phyloP scores from a whole-genome alignment of 345 rosid genomes.

The Corymbia maculata region DNA sequence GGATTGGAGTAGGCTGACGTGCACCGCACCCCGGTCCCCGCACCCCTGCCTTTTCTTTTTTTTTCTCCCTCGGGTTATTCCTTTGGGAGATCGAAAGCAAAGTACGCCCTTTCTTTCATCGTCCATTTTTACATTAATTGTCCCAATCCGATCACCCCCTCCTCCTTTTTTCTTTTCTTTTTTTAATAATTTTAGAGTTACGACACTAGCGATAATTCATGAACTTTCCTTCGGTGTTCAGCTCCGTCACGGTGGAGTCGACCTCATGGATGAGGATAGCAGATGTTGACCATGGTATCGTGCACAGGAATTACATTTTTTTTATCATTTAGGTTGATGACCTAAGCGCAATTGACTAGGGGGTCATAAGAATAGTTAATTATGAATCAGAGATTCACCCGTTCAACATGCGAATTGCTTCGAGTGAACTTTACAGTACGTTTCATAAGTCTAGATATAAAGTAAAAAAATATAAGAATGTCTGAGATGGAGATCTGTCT shows the following conservation, averaged over 20 bases:
- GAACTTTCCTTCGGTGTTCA: not conserved
- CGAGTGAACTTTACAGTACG: accelerated
- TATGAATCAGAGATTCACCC: not conserved
- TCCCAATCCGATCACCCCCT: not conserved
- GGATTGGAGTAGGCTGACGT: conserved; percentile 30
- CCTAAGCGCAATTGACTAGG: accelerated
- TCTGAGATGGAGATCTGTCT: accelerated
- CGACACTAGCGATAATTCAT: not conserved
- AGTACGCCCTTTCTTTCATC: not conserved
- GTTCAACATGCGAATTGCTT: no score
- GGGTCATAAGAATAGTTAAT: accelerated
- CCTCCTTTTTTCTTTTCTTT: no score
- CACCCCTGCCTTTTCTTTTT: not conserved
- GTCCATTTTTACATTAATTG: not conserved
- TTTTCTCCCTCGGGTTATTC: not conserved
- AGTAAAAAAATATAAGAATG: no score
- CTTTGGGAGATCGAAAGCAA: not conserved
- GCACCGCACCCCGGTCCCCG: conserved; percentile 28
- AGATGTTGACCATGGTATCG: not conserved
- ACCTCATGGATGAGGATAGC: not conserved
- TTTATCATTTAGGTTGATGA: not conserved
- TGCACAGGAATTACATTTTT: accelerated
- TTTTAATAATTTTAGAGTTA: no score
- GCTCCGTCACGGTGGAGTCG: not conserved
- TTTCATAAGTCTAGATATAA: not conserved